Percentiles rank a stretch among this genome's conserved stretches.
phyloP scores from a whole-genome alignment of 2,329 filamentous ascomycete genomes.

The Fusarium sp. region DNA sequence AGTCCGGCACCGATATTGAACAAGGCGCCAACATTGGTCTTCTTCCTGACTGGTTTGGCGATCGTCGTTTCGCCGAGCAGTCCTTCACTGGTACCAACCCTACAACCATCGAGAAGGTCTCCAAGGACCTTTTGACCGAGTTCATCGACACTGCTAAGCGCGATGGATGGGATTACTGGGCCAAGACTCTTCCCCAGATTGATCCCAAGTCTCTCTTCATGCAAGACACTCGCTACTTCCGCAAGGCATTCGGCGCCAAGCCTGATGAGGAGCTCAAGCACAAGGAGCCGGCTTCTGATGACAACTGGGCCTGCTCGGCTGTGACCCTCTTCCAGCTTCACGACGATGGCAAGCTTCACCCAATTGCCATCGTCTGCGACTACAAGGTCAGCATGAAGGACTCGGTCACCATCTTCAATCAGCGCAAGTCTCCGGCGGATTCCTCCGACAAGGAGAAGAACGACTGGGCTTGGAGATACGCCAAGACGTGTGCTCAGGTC shows the following conservation, averaged over 20 bases:
- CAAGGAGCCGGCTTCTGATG: conserved; percentile 43
- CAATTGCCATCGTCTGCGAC: conserved; percentile 61
- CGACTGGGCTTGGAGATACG: conserved; percentile 66
- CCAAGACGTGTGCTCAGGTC: conserved; percentile 61
- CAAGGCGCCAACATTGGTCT: conserved; percentile 50
- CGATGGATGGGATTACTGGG: conserved; percentile 49
- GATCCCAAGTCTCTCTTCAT: conserved; percentile 52
- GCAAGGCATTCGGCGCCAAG: conserved; percentile 49
- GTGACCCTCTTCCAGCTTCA: conserved; percentile 59
- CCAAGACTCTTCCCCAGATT: conserved; percentile 42
- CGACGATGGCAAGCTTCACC: conserved; percentile 59
- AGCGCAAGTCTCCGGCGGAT: conserved; percentile 50
- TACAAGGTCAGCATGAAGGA: conserved; percentile 56
- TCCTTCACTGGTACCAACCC: conserved; percentile 59
- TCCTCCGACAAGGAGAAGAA: conserved; percentile 32
- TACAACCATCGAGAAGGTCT: conserved; percentile 57
- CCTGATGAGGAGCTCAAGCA: conserved; percentile 43
- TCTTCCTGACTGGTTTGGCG: conserved; percentile 56
- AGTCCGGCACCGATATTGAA: conserved; percentile 51
- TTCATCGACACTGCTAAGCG: conserved; percentile 51
- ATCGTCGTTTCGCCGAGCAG: conserved; percentile 59
- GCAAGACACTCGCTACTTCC: conserved; percentile 59
- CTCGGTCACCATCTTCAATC: conserved; percentile 64
- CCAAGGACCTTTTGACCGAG: conserved; percentile 47
- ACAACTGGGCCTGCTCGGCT: conserved; percentile 54